Conservation (phyloP, 257 asterid genomes). For the Linaria vulgaris region DNA sequence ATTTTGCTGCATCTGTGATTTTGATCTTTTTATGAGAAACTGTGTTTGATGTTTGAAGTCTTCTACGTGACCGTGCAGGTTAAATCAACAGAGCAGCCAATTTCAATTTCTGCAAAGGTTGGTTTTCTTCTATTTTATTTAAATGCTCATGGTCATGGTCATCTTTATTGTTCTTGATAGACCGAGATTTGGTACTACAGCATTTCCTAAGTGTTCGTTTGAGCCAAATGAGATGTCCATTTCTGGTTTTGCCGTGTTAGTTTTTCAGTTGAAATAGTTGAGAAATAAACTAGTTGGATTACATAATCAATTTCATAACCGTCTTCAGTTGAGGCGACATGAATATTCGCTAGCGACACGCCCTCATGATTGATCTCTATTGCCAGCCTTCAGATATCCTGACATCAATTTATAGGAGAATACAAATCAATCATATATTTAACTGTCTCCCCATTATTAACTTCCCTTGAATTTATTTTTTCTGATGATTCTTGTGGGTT, state of each 20-base stretch:
- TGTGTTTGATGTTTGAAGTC: constrained; percentile 18
- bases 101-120: constrained; percentile 67
- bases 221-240: not conserved
- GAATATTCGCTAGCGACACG: too few relatives aligned
- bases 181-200: not conserved
- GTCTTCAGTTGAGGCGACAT: not conserved
- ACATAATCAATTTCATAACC: not conserved
- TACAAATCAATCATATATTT: not conserved
- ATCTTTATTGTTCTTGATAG: too few relatives aligned
- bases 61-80: constrained; percentile 55
- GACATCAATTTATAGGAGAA: not conserved
- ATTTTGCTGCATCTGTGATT: too few relatives aligned
- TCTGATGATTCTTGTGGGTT: not conserved
- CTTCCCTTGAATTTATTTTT: constrained; percentile 1
- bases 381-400: not conserved
- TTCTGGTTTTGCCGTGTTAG: not conserved
- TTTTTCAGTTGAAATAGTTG: not conserved
- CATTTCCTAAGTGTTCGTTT: not conserved
- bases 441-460: not conserved
- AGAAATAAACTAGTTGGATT: constrained; percentile 7
- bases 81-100: constrained; percentile 48
- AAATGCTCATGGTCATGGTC: not conserved
- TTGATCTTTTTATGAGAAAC: too few relatives aligned
- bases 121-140: constrained; percentile 21
- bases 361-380: not conserved